These are phyloP conservation scores for Orbilia blumenaviensis DNA, from an alignment of 2,329 filamentous ascomycete species.

Conservation along the genomic window DNA sequence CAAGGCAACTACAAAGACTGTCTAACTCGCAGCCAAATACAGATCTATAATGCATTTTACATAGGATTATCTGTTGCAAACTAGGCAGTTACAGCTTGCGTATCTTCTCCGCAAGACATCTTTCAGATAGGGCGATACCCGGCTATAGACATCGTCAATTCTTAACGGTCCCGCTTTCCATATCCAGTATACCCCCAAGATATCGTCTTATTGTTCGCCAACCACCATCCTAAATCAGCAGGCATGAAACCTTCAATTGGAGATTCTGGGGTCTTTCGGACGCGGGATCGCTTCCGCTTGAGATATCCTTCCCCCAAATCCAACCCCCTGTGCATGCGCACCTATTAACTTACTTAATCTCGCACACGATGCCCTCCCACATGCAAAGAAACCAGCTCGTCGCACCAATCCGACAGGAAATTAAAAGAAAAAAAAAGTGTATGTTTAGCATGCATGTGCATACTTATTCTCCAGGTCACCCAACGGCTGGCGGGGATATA, in stretches of 20 bases:
- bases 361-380: not conserved
- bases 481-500: constrained; percentile 38
- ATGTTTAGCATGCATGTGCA: not conserved
- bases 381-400: not conserved
- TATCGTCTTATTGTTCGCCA: not conserved
- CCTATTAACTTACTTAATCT: not conserved
- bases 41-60: not conserved
- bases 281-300: constrained; percentile 45
- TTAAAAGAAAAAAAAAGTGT: constrained; percentile 1
- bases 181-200: constrained; percentile 1
- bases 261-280: constrained; percentile 12
- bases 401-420: constrained; percentile 16
- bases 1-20: not conserved
- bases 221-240: constrained; percentile 40
- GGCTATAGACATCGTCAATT: not conserved
- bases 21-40: not conserved
- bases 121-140: constrained; percentile 25
- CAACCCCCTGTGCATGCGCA: not conserved
- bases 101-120: constrained; percentile 19
- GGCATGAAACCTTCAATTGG: constrained; percentile 14
- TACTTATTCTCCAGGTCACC: not conserved
- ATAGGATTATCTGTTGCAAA: not conserved
- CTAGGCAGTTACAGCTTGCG: constrained; percentile 28
- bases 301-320: constrained; percentile 8
- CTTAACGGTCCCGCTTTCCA: not conserved